Conservation (phyloP, 73 alveolate species). For the Paraurostyla sp. region DNA sequence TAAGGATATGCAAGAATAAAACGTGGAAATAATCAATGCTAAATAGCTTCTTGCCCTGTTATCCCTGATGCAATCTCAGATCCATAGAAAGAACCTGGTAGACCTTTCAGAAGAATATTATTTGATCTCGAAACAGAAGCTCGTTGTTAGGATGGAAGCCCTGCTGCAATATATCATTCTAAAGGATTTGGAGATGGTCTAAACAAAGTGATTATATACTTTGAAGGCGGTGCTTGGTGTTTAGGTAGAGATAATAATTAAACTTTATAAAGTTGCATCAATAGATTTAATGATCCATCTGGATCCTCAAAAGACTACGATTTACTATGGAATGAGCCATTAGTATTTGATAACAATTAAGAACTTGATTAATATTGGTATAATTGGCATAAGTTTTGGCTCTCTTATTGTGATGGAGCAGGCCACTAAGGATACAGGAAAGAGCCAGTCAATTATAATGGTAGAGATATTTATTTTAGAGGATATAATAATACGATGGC, state of each 20-base stretch:
- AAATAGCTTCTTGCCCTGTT: neutral
- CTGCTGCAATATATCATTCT: conserved; percentile 19
- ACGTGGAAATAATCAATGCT: neutral
- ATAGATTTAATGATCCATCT: neutral
- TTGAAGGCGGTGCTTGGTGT: conserved; percentile 51
- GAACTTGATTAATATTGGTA: neutral
- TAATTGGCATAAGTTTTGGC: conserved; percentile 25
- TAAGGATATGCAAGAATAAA: conserved; percentile 4
- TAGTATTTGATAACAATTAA: neutral
- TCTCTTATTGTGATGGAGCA: conserved; percentile 38
- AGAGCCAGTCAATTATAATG: neutral
- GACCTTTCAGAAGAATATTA: neutral
- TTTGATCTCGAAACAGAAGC: neutral
- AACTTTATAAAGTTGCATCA: neutral
- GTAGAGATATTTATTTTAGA: neutral
- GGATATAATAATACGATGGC: conserved; percentile 34
- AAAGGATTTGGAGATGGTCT: conserved; percentile 25
- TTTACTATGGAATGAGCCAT: neutral
- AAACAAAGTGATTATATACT: neutral
- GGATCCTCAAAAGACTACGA: neutral
- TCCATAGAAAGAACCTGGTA: neutral
- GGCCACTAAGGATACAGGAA: conserved; percentile 35
- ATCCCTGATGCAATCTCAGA: neutral
- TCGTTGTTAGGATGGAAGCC: conserved; percentile 16
- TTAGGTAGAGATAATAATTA: neutral